These are phyloP conservation scores for Suhomyces sp. DNA, from an alignment of 805 yeast species.

Conservation along the genomic window DNA sequence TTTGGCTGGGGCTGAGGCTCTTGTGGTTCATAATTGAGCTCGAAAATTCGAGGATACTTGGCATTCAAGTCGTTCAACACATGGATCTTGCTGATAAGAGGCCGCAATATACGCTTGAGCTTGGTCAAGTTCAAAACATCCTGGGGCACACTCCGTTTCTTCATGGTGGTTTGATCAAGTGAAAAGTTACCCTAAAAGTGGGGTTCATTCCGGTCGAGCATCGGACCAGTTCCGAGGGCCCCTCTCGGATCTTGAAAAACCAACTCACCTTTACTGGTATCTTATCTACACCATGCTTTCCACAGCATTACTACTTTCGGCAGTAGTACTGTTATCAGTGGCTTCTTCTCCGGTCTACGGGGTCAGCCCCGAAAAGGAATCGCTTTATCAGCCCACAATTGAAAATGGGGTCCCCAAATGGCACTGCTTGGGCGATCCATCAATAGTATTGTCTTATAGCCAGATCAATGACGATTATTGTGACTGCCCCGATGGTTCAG, in stretches of 20 bases:
- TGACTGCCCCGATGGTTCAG: constrained; percentile 97
- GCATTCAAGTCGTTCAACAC: constrained; percentile 25
- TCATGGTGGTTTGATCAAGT: neutral
- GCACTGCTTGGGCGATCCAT: constrained; percentile 67
- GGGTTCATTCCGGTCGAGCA: neutral
- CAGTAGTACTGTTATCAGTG: neutral
- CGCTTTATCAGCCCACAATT: constrained; percentile 49
- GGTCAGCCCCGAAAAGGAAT: constrained; percentile 17
- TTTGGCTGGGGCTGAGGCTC: neutral
- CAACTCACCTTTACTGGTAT: neutral
- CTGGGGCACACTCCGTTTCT: neutral
- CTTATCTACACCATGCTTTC: neutral
- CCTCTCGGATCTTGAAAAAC: neutral
- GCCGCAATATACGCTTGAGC: constrained; percentile 35
- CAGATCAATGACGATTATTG: constrained; percentile 87
- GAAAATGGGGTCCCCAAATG: constrained; percentile 41
- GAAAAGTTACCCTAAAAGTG: neutral
- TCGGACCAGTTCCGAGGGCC: neutral
- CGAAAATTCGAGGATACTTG: constrained; percentile 24
- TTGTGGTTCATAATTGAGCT: constrained; percentile 8
- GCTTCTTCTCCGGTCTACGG: constrained; percentile 4
- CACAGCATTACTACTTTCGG: neutral
- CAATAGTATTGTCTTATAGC: constrained; percentile 53
- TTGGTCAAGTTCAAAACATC: constrained; percentile 11
- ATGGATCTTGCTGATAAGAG: constrained; percentile 36